phyloP scores from a whole-genome alignment of 208 protist genomes.

The Naegleria fowleri region DNA sequence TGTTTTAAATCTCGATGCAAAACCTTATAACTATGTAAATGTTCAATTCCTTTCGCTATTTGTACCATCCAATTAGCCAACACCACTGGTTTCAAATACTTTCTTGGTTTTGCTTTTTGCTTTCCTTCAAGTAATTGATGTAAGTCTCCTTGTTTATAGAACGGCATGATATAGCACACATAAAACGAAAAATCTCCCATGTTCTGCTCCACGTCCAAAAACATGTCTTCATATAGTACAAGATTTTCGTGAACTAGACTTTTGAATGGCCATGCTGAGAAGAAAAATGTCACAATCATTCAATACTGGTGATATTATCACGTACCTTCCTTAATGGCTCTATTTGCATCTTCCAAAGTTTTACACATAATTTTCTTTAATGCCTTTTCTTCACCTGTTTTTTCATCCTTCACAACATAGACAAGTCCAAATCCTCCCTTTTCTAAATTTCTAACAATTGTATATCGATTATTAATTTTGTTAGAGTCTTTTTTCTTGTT shows the following conservation, averaged over 20 bases:
- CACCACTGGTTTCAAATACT: not conserved
- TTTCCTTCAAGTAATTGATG: not conserved
- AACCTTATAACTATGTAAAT: conserved; percentile 91
- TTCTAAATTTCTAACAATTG: not conserved
- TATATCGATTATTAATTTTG: not conserved
- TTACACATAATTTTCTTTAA: conserved; percentile 1
- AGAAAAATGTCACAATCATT: too few species aligned
- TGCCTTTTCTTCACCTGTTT: not conserved
- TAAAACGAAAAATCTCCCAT: not conserved
- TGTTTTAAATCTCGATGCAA: conserved; percentile 87
- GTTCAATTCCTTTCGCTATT: conserved; percentile 96
- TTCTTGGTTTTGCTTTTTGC: not conserved
- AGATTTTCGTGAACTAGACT: not conserved
- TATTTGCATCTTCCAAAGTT: not conserved
- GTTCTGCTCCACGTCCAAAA: not conserved
- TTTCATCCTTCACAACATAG: not conserved
- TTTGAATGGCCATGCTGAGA: not conserved
- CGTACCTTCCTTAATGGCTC: not conserved
- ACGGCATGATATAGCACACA: not conserved
- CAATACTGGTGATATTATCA: too few species aligned
- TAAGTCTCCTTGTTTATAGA: not conserved
- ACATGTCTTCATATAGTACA: not conserved
- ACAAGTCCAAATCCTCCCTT: not conserved
- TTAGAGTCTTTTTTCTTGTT: not conserved
- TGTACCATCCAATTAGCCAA: conserved; percentile 50